These are phyloP conservation scores for Pulveroboletus sp. DNA, from an alignment of 768 basidiomycete genomes.

Conservation along the genomic window DNA sequence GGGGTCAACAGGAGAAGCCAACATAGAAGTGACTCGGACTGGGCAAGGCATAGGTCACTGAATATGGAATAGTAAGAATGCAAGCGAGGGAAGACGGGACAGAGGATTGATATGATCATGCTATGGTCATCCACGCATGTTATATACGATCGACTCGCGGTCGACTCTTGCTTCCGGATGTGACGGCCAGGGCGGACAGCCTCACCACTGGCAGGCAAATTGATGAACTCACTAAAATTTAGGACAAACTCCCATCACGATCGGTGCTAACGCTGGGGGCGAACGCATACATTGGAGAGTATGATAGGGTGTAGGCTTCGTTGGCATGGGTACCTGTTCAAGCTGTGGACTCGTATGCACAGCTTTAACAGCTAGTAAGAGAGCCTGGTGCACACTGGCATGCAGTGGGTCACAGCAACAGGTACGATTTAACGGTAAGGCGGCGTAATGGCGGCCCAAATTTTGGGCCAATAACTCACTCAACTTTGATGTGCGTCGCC, in stretches of 20 bases:
- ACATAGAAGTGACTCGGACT: conserved; percentile 2
- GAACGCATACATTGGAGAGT: conserved; percentile 10
- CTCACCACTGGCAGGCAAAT: neutral
- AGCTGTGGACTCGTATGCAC: neutral
- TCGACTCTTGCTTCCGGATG: neutral
- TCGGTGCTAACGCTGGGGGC: too few species aligned
- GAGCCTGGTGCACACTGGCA: neutral
- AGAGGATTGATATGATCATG: neutral
- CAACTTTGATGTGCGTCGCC: too few species aligned
- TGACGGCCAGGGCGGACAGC: neutral
- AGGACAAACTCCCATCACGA: neutral
- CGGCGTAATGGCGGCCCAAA: too few species aligned
- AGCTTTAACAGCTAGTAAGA: neutral
- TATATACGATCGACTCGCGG: conserved; percentile 14
- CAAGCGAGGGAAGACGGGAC: neutral
- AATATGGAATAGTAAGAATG: neutral
- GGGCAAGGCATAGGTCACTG: conserved; percentile 16
- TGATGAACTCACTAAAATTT: neutral
- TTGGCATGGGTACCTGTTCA: conserved; percentile 14
- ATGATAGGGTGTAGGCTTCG: conserved; percentile 12
- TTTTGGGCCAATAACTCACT: too few species aligned
- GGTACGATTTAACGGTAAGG: too few species aligned
- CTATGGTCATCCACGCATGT: neutral
- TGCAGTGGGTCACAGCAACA: neutral
- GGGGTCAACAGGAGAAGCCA: conserved; percentile 3